phyloP scores from a whole-genome alignment of 1,139 yeast genomes.

The Suhomyces kunorum region DNA sequence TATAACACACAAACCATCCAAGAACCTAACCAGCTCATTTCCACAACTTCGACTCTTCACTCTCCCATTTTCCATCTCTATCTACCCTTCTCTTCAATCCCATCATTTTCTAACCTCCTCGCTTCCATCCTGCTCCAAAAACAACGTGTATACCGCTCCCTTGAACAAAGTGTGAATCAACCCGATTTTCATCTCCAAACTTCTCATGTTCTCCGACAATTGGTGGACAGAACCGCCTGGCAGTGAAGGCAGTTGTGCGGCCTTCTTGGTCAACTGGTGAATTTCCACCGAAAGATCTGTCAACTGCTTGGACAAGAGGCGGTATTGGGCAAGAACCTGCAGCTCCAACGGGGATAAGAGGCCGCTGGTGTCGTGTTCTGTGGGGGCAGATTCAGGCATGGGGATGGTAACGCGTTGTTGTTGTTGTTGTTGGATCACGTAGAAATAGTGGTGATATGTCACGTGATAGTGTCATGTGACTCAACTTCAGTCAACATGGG shows the following conservation, averaged over 20 bases:
- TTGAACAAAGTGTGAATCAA: slow-evolving; percentile 66
- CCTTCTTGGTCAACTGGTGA: slow-evolving; percentile 27
- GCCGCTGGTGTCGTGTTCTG: slow-evolving; percentile 33
- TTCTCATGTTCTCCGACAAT: slow-evolving; percentile 52
- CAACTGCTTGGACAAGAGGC: slow-evolving; percentile 45
- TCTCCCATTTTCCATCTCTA: not conserved
- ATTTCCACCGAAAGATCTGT: slow-evolving; percentile 36
- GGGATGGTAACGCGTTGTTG: not conserved
- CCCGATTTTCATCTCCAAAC: slow-evolving; percentile 63
- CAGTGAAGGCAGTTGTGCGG: slow-evolving; percentile 3
- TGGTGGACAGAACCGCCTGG: slow-evolving; percentile 26
- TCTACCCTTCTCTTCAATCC: too few species aligned
- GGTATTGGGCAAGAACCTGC: slow-evolving; percentile 49
- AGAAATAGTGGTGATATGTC: not conserved
- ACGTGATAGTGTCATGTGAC: not conserved
- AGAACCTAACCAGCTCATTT: too few species aligned
- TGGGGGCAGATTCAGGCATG: slow-evolving; percentile 7
- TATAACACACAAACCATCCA: too few species aligned
- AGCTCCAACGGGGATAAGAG: slow-evolving; percentile 41
- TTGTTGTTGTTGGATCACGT: not conserved
- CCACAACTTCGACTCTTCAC: too few species aligned
- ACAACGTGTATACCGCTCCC: slow-evolving; percentile 66
- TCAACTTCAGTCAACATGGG: too few species aligned
- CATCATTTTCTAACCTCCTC: not conserved
- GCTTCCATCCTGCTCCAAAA: slow-evolving; percentile 39